Evolutionary conservation across 306 rosid species (phyloP).

Genomic region (Acacia crassicarpa): DNA sequence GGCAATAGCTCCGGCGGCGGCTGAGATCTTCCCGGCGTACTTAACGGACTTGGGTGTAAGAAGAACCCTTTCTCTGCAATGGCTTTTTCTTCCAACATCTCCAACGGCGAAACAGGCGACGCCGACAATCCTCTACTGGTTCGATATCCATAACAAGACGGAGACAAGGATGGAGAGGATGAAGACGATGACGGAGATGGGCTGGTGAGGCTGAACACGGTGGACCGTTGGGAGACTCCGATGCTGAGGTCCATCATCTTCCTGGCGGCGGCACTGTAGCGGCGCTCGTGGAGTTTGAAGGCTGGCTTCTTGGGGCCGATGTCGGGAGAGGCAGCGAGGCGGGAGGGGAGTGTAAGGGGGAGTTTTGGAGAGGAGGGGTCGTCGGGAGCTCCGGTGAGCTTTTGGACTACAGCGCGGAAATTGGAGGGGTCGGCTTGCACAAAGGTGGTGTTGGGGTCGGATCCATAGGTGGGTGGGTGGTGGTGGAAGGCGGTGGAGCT

Average conservation of each 20-base stretch:
- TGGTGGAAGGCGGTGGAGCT: slow-evolving; percentile 17
- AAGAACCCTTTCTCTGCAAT: slow-evolving; percentile 78
- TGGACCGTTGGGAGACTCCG: slow-evolving; percentile 28
- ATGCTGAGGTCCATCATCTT: slow-evolving; percentile 70
- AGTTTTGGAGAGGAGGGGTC: slow-evolving; percentile 62
- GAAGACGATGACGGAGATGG: neutral
- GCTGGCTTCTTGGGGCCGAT: slow-evolving; percentile 52
- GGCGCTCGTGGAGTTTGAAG: slow-evolving; percentile 88
- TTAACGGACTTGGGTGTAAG: slow-evolving; percentile 64
- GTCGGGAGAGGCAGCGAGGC: slow-evolving; percentile 42
- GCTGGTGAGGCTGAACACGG: slow-evolving; percentile 12
- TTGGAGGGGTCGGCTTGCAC: slow-evolving; percentile 82
- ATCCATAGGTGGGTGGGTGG: slow-evolving; percentile 36
- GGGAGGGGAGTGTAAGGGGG: slow-evolving; percentile 59
- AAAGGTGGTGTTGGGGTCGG: slow-evolving; percentile 81
- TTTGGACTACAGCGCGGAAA: slow-evolving; percentile 81
- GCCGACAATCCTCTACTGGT: neutral
- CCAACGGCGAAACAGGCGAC: slow-evolving; percentile 86
- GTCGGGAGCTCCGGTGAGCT: slow-evolving; percentile 80
- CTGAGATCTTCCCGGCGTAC: slow-evolving; percentile 54
- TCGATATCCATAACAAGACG: neutral
- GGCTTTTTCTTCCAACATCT: slow-evolving; percentile 55
- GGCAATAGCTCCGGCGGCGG: slow-evolving; percentile 83
- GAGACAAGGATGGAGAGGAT: neutral
- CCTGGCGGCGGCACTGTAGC: slow-evolving; percentile 32